Base-by-base conservation (phyloP, 1,284 basidiomycete genomes). In the Ganoderma lucidum region DNA sequence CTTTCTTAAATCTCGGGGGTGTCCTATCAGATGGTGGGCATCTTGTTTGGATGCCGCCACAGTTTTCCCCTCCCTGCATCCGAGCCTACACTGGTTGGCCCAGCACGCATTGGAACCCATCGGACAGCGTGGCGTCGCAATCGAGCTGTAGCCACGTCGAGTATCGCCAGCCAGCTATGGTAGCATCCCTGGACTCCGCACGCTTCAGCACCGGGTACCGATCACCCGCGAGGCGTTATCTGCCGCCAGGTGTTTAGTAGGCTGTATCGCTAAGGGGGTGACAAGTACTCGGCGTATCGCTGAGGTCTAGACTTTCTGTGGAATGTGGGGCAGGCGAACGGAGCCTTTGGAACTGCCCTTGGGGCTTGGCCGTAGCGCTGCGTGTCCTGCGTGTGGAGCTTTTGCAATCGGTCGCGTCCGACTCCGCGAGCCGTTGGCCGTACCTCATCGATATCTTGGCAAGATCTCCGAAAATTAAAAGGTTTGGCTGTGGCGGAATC, bases 11-110 rank as follows among this genome's bases (percentile, higher is more conserved):
- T 30, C 32, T 59, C 56, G 56, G 55, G 55, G 55, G 32, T 28
- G 48, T 12, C 63, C 35, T 53, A 56, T 59, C 63, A 59, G 35
- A 32, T 45, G 45, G 55, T 64, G 53, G 63, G 63, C 55, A 59
- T 65, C 45, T 67, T 62, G 19, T 37, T 58, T 67, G 58, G 51
- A 67, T 45, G 48, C 65, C 65, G 65, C 48, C 51, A 39, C 35
- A 59, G 35, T 32, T 59, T n/a, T 6, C n/a, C 56, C 32, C 35
- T 59, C n/a, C 17, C 17, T 58, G 32, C 56, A 37, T n/a, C 32
- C 17, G 14, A 32, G 53, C 30, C 32, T 17, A 19, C 32, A n/a
- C 55, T 17, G 17, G 17, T 6, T n/a, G 15, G 12, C 10, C 48
- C 48, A 51, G 28, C 14, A 3, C 10, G 10, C 48, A 8, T 23